A percentile compares a stretch with the other conserved stretches of the same genome.
These are phyloP conservation scores for Lachancea quebecensis DNA, from an alignment of 805 yeast genomes.

Conservation along the genomic window DNA sequence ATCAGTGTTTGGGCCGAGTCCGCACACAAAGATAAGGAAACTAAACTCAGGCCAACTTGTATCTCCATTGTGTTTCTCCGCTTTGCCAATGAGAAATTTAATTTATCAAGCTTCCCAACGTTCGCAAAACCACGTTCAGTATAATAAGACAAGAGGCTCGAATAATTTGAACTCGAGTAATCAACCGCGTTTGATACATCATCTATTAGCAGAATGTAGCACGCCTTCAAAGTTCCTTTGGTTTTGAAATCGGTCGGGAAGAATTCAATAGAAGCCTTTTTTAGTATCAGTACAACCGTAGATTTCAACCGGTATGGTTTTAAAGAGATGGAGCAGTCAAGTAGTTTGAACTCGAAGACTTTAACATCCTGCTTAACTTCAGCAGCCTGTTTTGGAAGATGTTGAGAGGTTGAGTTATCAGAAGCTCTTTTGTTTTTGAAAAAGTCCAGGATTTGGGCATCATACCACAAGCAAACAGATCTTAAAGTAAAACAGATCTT, in stretches of 20 bases:
- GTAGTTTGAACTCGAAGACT: slow-evolving; percentile 21
- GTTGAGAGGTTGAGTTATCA: too few relatives aligned
- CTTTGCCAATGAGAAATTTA: neutral
- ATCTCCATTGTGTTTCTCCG: slow-evolving; percentile 35
- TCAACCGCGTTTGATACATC: slow-evolving; percentile 37
- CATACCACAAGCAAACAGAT: slow-evolving; percentile 47
- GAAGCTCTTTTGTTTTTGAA: slow-evolving; percentile 1
- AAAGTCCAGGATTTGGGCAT: slow-evolving; percentile 49
- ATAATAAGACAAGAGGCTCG: slow-evolving; percentile 12
- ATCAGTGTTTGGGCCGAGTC: slow-evolving; percentile 73
- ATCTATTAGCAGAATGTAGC: slow-evolving; percentile 47
- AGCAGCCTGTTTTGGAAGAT: too few relatives aligned
- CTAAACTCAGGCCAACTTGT: slow-evolving; percentile 42
- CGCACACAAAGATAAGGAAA: slow-evolving; percentile 60
- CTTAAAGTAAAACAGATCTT: slow-evolving; percentile 39
- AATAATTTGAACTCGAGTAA: too few relatives aligned
- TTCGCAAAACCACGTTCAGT: slow-evolving; percentile 25
- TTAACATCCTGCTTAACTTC: too few relatives aligned
- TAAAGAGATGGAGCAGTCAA: slow-evolving; percentile 55
- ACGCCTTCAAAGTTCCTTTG: slow-evolving; percentile 22
- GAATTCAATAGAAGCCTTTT: slow-evolving; percentile 38
- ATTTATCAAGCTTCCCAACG: slow-evolving; percentile 17
- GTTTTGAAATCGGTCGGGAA: slow-evolving; percentile 25
- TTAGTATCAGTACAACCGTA: slow-evolving; percentile 44
- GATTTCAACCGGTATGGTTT: slow-evolving; percentile 61